Conservation (phyloP, 257 asterid species). For the Scutellaria galericulata region DNA sequence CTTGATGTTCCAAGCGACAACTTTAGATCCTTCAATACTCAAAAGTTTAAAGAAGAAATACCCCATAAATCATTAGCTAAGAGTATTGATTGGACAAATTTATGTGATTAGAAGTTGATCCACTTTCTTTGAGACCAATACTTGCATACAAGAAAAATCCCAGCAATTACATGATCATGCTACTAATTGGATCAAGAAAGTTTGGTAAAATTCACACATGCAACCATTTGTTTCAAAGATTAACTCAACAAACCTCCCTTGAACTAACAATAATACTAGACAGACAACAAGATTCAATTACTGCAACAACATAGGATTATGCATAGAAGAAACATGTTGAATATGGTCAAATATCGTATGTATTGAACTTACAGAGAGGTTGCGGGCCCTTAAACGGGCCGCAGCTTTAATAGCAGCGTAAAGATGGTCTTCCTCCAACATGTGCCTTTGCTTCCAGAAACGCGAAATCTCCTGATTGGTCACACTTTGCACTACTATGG, state of each 20-base stretch:
- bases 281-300: no score
- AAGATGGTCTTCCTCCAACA: conserved; percentile 68
- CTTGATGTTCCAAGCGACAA: no score
- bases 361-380: conserved; percentile 46
- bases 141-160: no score
- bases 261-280: no score
- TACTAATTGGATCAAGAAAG: not conserved
- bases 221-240: not conserved
- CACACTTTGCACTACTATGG: conserved; percentile 38
- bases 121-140: not conserved
- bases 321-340: not conserved
- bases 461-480: conserved; percentile 59
- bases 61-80: not conserved
- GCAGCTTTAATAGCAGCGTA: conserved; percentile 66
- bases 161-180: not conserved
- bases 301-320: no score
- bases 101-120: not conserved
- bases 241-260: not conserved
- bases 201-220: not conserved
- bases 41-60: not conserved
- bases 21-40: no score
- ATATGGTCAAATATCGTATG: not conserved
- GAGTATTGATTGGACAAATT: not conserved
- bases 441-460: conserved; percentile 59
- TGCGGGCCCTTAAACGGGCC: conserved; percentile 54